Evolutionary conservation across 352 stramenopile species (phyloP), one percentile per base, ranked within the genome.

Genomic region (Phytophthora syringae): DNA sequence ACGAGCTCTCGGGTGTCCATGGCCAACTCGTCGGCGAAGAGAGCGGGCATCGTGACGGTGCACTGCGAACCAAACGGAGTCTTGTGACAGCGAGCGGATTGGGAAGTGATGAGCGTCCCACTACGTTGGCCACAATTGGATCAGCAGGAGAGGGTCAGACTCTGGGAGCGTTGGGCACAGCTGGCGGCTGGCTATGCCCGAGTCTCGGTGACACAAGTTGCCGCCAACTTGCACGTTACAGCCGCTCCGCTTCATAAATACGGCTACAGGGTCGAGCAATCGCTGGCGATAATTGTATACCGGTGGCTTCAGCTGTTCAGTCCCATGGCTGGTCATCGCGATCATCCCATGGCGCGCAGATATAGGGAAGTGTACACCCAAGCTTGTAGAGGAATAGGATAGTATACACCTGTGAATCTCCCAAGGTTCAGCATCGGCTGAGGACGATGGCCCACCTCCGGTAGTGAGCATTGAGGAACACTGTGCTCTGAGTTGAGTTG

Each of bases 111-210:
- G 34, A 48, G 48, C 36, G 34, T 11, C 7, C 21, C 22, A 52
- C 21, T 18, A 62, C 12, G 52, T 27, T 68, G 34, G 44, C 40
- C 27, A 10, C 16, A 47, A 51, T 39, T 25, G 60, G 51, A 68
- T 68, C 56, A 68, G 60, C 58, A 61, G 30, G 52, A 67, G 53
- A 42, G 60, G 60, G 52, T n/a, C n/a, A n/a, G n/a, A n/a, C n/a
- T n/a, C n/a, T n/a, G n/a, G n/a, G n/a, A n/a, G 55, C 52, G 60
- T 64, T 64, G 60, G 52, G 60, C 60, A 59, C 60, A 65, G 44
- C 42, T 40, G 20, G 27, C 57, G 48, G 22, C 42, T 37, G 56
- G 60, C 60, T 58, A 36, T 69, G 53, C 44, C 16, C 36, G 15
- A 27, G 52, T 64, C 36, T 64, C 53, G 60, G 60, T 69, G 60